A percentile compares a stretch with the other conserved stretches of the same genome.
Conservation (phyloP, 306 rosid genomes). For the Cyclanthera cordifolia region DNA sequence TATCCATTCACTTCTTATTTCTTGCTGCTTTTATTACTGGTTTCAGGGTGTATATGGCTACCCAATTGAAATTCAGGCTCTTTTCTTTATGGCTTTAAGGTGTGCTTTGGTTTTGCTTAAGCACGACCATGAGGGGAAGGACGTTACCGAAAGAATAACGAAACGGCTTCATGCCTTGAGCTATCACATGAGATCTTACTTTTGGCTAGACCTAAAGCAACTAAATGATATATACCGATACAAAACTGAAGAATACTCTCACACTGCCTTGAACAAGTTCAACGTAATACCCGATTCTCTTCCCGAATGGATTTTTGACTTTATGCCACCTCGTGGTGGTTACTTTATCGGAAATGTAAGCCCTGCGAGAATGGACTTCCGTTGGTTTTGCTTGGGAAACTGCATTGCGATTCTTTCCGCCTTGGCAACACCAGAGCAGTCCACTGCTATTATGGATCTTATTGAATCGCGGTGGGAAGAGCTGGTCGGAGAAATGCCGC, state of each 20-base stretch:
- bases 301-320: constrained; percentile 84
- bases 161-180: constrained; percentile 73
- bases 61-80: constrained; percentile 88
- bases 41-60: constrained; percentile 91
- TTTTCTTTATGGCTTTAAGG: constrained; percentile 90
- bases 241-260: constrained; percentile 91
- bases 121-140: constrained; percentile 76
- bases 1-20: constrained; percentile 4
- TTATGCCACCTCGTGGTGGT: constrained; percentile 71
- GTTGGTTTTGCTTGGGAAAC: constrained; percentile 83
- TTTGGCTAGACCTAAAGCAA: constrained; percentile 81
- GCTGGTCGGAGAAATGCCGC: constrained; percentile 72
- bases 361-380: constrained; percentile 84
- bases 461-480: constrained; percentile 82
- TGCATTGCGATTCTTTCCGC: constrained; percentile 79
- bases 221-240: constrained; percentile 74
- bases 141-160: constrained; percentile 43
- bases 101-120: constrained; percentile 76
- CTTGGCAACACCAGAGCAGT: constrained; percentile 78
- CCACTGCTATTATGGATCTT: constrained; percentile 81
- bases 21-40: constrained; percentile 14
- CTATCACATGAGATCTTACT: constrained; percentile 76
- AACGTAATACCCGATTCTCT: constrained; percentile 84
- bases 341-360: constrained; percentile 84
- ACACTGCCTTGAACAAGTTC: constrained; percentile 85